phyloP scores from a whole-genome alignment of 495 filamentous ascomycete genomes.

The Parachaetomium inaequale region DNA sequence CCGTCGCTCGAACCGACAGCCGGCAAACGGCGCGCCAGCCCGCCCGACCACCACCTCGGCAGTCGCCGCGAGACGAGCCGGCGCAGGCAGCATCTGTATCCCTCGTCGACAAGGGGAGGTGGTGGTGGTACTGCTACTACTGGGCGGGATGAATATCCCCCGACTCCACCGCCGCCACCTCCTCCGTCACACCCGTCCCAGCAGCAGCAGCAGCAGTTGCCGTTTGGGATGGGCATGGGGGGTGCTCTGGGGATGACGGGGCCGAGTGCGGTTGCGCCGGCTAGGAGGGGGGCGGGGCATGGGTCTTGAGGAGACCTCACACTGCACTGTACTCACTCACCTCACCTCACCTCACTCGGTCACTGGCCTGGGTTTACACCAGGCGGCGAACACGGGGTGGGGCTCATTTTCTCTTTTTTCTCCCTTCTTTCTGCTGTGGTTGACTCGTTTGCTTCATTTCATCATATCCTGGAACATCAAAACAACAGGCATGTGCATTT shows the following conservation, averaged over 20 bases:
- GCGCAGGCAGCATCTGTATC: constrained; percentile 38
- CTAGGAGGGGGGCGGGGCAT: background rate
- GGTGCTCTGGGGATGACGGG: too few species aligned
- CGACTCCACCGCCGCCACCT: background rate
- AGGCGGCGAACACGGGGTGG: too few species aligned
- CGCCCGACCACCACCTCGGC: constrained; percentile 27
- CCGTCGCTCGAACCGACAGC: background rate
- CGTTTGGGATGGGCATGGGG: background rate
- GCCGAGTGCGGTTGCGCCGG: too few species aligned
- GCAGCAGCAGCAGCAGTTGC: background rate
- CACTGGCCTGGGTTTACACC: too few species aligned
- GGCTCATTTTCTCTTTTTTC: too few species aligned
- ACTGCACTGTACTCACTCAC: too few species aligned
- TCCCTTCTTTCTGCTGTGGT: background rate
- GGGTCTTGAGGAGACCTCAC: background rate
- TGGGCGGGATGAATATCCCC: background rate
- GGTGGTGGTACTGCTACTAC: background rate
- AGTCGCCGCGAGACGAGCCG: constrained; percentile 41
- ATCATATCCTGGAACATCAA: background rate
- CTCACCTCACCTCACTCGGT: too few species aligned
- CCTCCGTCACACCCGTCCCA: background rate
- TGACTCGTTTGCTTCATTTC: too few species aligned
- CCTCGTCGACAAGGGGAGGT: background rate
- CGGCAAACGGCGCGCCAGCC: constrained; percentile 39
- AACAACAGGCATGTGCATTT: background rate